Conservation (phyloP, 2,329 filamentous ascomycete species). For the Aschersonia sp. region DNA sequence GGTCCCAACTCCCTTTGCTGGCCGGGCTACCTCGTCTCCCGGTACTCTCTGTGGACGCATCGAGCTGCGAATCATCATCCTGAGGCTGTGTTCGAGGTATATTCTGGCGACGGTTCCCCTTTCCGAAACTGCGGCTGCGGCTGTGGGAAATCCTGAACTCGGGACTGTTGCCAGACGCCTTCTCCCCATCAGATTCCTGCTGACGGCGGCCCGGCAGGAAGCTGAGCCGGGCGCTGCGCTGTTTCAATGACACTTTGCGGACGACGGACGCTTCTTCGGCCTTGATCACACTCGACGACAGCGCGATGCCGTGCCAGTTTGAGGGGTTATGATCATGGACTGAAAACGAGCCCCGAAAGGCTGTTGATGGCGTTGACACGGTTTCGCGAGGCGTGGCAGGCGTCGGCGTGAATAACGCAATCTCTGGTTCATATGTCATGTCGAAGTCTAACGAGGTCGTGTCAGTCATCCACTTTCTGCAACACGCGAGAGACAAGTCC, state of each 20-base stretch:
- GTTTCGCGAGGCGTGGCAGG: slow-evolving; percentile 23
- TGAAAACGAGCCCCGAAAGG: slow-evolving; percentile 31
- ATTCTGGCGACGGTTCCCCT: slow-evolving; percentile 20
- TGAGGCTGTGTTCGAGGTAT: slow-evolving; percentile 28
- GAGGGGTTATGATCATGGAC: slow-evolving; percentile 18
- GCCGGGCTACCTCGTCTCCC: slow-evolving; percentile 10
- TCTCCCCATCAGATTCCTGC: slow-evolving; percentile 22
- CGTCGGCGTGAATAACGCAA: slow-evolving; percentile 44
- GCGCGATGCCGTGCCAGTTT: slow-evolving; percentile 16
- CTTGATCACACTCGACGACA: slow-evolving; percentile 18
- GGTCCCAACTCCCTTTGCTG: slow-evolving; percentile 15
- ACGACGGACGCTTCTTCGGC: slow-evolving; percentile 35
- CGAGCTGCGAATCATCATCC: slow-evolving; percentile 12
- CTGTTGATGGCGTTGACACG: slow-evolving; percentile 27
- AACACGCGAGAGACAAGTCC: neutral
- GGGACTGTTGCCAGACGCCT: slow-evolving; percentile 12
- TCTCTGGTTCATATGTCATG: slow-evolving; percentile 48
- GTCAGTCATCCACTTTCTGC: neutral
- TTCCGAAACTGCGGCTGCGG: slow-evolving; percentile 14
- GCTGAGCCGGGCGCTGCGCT: slow-evolving; percentile 39
- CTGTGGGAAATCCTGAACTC: slow-evolving; percentile 17
- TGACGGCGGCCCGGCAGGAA: slow-evolving; percentile 37
- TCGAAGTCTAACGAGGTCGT: slow-evolving; percentile 38
- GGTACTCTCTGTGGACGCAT: neutral
- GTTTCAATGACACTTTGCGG: slow-evolving; percentile 35